Base-by-base conservation (phyloP, 2,329 filamentous ascomycete species). In the Aspergillus udagawae region DNA sequence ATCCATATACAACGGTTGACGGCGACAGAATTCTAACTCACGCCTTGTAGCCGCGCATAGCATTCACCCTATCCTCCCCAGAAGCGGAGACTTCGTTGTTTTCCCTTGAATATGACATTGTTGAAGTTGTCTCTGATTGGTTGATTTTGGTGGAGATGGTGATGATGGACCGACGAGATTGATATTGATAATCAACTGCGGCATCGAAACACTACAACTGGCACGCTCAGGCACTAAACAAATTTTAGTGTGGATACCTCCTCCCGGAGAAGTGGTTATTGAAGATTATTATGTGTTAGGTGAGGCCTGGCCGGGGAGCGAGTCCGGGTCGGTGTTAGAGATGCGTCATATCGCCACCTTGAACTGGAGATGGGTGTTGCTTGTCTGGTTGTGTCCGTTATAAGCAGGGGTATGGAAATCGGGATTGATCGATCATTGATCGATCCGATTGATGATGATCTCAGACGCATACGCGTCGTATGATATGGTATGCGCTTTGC, bases 1-100 rank as follows among this genome's bases (percentile, higher is more conserved):
- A 29, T 32, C 12, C 32, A 4, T 3, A 29, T 12, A 9, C 3
- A 5, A 20, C 9, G n/a, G 2, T 2, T 35, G 17, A 38, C 32
- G 20, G 14, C n/a, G 8, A 29, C 21, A 29, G 28, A 10, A 28
- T 8, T 28, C 25, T 8, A 9, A 47, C 62, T 59, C n/a, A 65
- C 62, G 57, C 59, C 48, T 60, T 59, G 55, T 65, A 65, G 9
- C 62, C 59, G 25, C 60, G 63, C 56, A 61, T 63, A 23, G 57
- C 57, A 45, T 58, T 65, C 3, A 64, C 23, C 32, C 54, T 50
- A 12, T 64, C 63, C 49, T 65, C 63, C 3, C 51, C 49, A n/a
- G 60, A 59, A 50, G 52, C 51, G 21, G 51, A 35, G 25, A 59
- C 29, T 32, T 64, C 55, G 45, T 54, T 54, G 23, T 56, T 52